phyloP scores from a whole-genome alignment of 495 filamentous ascomycete species.

The Xylaria grammica region DNA sequence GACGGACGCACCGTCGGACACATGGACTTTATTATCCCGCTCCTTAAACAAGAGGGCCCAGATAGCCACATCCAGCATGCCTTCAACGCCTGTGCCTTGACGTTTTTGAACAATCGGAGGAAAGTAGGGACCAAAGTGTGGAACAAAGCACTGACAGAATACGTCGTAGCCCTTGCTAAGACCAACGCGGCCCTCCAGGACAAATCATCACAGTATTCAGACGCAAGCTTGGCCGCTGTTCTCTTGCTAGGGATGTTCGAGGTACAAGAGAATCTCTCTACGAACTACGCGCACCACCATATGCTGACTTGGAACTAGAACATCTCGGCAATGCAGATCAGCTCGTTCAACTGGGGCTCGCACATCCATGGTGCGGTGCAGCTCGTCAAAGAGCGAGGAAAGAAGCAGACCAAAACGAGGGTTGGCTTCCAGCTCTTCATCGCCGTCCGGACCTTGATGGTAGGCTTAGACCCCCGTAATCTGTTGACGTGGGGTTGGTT shows the following conservation, averaged over 20 bases:
- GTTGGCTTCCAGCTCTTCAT: constrained; percentile 55
- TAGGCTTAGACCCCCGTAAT: constrained; percentile 32
- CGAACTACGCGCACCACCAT: not conserved
- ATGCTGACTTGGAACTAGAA: constrained; percentile 34
- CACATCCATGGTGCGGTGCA: constrained; percentile 61
- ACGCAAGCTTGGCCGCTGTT: constrained; percentile 65
- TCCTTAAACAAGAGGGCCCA: constrained; percentile 52
- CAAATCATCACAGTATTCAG: constrained; percentile 50
- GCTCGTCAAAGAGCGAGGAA: constrained; percentile 58
- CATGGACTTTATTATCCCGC: constrained; percentile 62
- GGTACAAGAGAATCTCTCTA: constrained; percentile 42
- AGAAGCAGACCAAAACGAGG: constrained; percentile 54
- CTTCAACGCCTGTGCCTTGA: constrained; percentile 66
- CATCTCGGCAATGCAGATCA: constrained; percentile 51
- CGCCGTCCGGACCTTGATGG: constrained; percentile 58
- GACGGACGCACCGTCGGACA: constrained; percentile 52
- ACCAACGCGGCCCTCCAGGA: constrained; percentile 60
- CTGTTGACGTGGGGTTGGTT: not conserved
- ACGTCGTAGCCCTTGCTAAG: constrained; percentile 57
- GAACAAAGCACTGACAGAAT: constrained; percentile 49
- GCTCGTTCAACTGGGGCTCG: constrained; percentile 56
- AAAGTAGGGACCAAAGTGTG: constrained; percentile 38
- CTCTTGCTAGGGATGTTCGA: constrained; percentile 69
- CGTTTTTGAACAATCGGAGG: constrained; percentile 52
- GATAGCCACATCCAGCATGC: constrained; percentile 59